Conservation (phyloP, 306 rosid genomes). For the Clitoria ternatea region DNA sequence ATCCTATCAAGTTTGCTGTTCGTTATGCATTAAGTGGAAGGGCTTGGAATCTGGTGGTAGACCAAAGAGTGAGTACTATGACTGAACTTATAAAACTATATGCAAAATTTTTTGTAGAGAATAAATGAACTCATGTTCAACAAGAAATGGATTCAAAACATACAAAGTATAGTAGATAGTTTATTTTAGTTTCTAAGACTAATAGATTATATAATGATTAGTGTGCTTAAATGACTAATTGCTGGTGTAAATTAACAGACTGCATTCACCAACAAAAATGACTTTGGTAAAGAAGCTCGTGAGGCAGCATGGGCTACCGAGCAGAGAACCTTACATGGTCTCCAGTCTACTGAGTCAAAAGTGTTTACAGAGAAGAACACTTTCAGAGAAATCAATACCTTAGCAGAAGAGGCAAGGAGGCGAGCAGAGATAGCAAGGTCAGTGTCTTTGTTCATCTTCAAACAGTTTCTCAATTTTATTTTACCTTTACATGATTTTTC, state of each 20-base stretch:
- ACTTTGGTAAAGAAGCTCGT: slow-evolving; percentile 70
- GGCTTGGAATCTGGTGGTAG: slow-evolving; percentile 62
- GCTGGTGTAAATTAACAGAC: slow-evolving; percentile 46
- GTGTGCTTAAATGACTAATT: background rate
- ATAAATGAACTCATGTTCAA: background rate
- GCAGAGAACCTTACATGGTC: slow-evolving; percentile 72
- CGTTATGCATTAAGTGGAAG: slow-evolving; percentile 64
- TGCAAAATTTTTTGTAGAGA: background rate
- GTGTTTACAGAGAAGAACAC: slow-evolving; percentile 41
- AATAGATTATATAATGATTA: slow-evolving; percentile 1
- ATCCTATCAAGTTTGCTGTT: slow-evolving; percentile 71
- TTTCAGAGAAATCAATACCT: slow-evolving; percentile 54
- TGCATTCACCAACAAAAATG: slow-evolving; percentile 60
- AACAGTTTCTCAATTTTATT: background rate
- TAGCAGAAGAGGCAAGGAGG: slow-evolving; percentile 79
- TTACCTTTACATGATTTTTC: background rate
- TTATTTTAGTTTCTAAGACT: background rate
- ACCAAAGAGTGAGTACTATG: slow-evolving; percentile 55
- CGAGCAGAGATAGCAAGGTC: slow-evolving; percentile 80
- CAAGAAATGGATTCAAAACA: background rate
- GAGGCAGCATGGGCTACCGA: slow-evolving; percentile 74
- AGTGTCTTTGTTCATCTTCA: background rate
- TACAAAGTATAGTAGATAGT: background rate
- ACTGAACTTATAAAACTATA: background rate
- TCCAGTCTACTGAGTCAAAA: slow-evolving; percentile 39